A percentile compares a stretch with the other conserved stretches of the same genome.
Conservation (phyloP, 495 filamentous ascomycete genomes). For the Annulohypoxylon moriforme region DNA sequence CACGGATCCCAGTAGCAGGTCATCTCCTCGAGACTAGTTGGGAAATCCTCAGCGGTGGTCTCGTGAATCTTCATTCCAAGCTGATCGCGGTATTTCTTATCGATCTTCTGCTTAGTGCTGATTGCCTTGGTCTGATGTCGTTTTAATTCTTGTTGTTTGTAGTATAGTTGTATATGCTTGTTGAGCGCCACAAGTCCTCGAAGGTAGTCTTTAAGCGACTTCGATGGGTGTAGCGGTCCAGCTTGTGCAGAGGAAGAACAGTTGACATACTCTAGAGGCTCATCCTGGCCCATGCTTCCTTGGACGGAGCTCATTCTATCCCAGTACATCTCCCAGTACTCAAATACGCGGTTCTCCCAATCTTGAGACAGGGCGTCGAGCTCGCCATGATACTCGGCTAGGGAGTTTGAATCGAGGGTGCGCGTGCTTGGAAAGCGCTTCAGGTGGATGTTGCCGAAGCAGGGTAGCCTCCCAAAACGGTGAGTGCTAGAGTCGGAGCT, state of each 20-base stretch:
- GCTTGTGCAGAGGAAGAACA: background rate
- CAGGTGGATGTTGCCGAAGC: slow-evolving; percentile 2
- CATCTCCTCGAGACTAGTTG: background rate
- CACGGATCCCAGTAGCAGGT: slow-evolving; percentile 8
- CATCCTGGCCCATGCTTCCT: background rate
- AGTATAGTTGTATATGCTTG: background rate
- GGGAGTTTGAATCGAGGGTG: background rate
- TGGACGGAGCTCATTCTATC: background rate
- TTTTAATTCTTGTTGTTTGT: background rate
- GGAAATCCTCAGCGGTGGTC: background rate
- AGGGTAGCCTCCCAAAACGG: background rate
- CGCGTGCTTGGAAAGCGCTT: slow-evolving; percentile 3
- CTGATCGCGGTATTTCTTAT: background rate
- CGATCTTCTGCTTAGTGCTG: slow-evolving; percentile 3
- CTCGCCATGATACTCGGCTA: slow-evolving; percentile 7
- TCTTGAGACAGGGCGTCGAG: background rate
- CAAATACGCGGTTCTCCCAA: background rate
- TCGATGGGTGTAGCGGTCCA: background rate
- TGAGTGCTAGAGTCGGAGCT: background rate
- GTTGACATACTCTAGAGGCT: background rate
- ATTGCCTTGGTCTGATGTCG: slow-evolving; percentile 5
- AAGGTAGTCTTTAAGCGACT: slow-evolving; percentile 1
- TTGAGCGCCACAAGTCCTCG: background rate
- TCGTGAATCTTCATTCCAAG: background rate
- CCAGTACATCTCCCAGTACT: slow-evolving; percentile 9